A percentile compares a stretch with the other conserved stretches of the same genome.
Conservation (phyloP, 2,329 filamentous ascomycete species). For the Aspergillus unguis region DNA sequence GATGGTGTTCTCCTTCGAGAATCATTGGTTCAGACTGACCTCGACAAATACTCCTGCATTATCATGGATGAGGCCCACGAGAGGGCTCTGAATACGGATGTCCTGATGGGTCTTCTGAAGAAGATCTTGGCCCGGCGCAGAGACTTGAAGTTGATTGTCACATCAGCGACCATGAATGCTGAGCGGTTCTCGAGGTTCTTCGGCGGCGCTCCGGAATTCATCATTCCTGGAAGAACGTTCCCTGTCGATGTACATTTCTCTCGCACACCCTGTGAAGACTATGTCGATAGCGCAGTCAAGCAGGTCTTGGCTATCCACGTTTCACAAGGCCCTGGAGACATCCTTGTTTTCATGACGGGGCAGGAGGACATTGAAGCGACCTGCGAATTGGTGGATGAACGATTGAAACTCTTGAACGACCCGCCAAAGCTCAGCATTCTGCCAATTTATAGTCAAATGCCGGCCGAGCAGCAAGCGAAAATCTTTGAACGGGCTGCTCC, state of each 20-base stretch:
- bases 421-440: constrained; percentile 91
- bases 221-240: constrained; percentile 93
- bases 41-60: constrained; percentile 95
- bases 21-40: constrained; percentile 83
- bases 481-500: constrained; percentile 91
- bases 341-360: constrained; percentile 98
- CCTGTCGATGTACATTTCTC: constrained; percentile 97
- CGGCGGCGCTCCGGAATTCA: constrained; percentile 91
- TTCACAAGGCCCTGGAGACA: constrained; percentile 87
- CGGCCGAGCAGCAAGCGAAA: constrained; percentile 92
- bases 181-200: constrained; percentile 96
- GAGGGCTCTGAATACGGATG: constrained; percentile 91
- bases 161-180: constrained; percentile 97
- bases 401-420: constrained; percentile 84
- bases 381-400: constrained; percentile 85
- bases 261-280: constrained; percentile 91
- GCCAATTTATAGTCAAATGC: constrained; percentile 99
- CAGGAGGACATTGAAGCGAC: constrained; percentile 98
- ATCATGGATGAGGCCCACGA: constrained; percentile 99
- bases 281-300: constrained; percentile 94
- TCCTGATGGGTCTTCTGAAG: constrained; percentile 95
- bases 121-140: constrained; percentile 87
- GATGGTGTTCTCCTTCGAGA: constrained; percentile 93
- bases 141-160: constrained; percentile 94
- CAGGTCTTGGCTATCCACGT: constrained; percentile 95